phyloP scores from a whole-genome alignment of 2,329 filamentous ascomycete genomes.

The Neofusicoccum sp. region DNA sequence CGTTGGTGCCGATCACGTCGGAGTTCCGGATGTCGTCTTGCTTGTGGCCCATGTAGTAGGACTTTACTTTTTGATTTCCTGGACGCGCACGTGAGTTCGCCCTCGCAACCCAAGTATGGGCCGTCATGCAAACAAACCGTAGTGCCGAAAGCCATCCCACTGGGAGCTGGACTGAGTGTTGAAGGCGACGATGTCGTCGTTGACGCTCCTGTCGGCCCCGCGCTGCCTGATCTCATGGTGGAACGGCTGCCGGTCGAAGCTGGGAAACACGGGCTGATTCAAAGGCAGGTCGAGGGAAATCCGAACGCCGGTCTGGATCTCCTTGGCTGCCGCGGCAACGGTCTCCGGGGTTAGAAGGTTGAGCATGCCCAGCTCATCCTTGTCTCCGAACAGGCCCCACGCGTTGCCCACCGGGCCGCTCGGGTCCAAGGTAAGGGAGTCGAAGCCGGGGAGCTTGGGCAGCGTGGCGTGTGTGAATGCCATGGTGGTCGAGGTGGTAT shows the following conservation, averaged over 20 bases:
- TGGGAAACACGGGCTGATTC: constrained; percentile 39
- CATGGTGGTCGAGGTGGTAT: background rate
- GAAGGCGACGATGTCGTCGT: constrained; percentile 38
- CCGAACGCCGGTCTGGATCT: constrained; percentile 45
- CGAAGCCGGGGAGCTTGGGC: constrained; percentile 37
- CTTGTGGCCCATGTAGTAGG: constrained; percentile 44
- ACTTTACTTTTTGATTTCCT: constrained; percentile 42
- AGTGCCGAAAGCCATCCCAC: constrained; percentile 43
- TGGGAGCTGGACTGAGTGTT: constrained; percentile 41
- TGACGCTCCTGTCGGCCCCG: constrained; percentile 31
- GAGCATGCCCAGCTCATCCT: constrained; percentile 55
- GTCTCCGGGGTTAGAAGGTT: constrained; percentile 54
- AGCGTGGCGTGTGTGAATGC: constrained; percentile 18
- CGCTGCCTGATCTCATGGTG: constrained; percentile 30
- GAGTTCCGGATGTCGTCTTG: constrained; percentile 39
- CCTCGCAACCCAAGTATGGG: too few relatives aligned
- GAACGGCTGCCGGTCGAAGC: constrained; percentile 36
- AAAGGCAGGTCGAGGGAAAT: constrained; percentile 42
- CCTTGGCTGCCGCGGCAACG: constrained; percentile 42
- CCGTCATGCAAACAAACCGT: background rate
- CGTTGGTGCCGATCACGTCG: constrained; percentile 6
- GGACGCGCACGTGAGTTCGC: constrained; percentile 2
- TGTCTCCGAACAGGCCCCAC: constrained; percentile 55
- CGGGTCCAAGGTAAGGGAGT: constrained; percentile 50
- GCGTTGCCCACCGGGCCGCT: constrained; percentile 53